These are phyloP conservation scores for Backusella tuberculispora DNA, from an alignment of 192 early-diverging fungal species.

Conservation along the genomic window DNA sequence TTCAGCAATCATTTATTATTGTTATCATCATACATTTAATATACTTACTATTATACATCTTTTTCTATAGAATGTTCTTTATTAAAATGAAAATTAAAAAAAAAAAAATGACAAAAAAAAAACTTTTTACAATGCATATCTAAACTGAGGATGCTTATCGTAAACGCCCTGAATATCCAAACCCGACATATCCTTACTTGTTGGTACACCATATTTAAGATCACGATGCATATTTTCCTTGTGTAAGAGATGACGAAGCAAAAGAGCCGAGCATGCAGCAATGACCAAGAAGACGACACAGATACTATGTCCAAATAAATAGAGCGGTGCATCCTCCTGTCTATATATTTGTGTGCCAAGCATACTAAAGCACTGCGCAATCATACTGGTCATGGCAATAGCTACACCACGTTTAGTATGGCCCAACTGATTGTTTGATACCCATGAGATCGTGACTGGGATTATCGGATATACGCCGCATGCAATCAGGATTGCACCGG, in stretches of 20 bases:
- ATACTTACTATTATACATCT: not conserved
- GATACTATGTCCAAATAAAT: slow-evolving; percentile 48
- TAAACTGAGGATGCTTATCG: slow-evolving; percentile 21
- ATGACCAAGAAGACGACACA: slow-evolving; percentile 31
- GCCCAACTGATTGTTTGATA: slow-evolving; percentile 62
- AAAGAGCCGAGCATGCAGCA: slow-evolving; percentile 23
- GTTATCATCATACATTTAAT: not conserved
- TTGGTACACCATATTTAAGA: slow-evolving; percentile 17
- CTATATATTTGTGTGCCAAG: slow-evolving; percentile 66
- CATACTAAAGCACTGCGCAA: slow-evolving; percentile 54
- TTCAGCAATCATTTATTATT: no score
- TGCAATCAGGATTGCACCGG: slow-evolving; percentile 35
- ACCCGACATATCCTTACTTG: slow-evolving; percentile 6
- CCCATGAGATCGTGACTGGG: slow-evolving; percentile 53
- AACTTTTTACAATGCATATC: slow-evolving; percentile 19
- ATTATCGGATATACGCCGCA: slow-evolving; percentile 50
- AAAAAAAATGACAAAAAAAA: not conserved
- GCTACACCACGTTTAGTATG: slow-evolving; percentile 64
- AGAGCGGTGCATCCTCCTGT: slow-evolving; percentile 52
- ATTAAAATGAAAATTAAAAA: slow-evolving; percentile 10
- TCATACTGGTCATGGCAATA: slow-evolving; percentile 51
- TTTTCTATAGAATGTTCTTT: not conserved
- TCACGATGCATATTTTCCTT: slow-evolving; percentile 41
- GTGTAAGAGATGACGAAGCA: slow-evolving; percentile 30
- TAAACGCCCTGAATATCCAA: slow-evolving; percentile 4